phyloP scores from a whole-genome alignment of 257 asterid species.

The Nicotiana knightiana region DNA sequence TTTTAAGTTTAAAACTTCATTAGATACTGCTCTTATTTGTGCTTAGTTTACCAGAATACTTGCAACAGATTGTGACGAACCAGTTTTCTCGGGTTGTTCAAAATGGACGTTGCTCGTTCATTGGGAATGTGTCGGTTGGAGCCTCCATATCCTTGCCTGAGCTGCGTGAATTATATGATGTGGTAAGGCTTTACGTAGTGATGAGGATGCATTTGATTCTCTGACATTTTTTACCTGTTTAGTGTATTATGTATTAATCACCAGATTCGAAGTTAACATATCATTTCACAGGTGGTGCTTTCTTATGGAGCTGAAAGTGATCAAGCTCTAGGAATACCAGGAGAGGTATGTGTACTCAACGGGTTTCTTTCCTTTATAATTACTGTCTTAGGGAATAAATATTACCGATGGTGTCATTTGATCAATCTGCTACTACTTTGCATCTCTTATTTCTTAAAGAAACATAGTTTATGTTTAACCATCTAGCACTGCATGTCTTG shows the following conservation, averaged over 20 bases:
- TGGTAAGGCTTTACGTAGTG: slow-evolving; percentile 36
- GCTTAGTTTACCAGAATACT: slow-evolving; percentile 32
- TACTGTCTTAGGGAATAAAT: not conserved
- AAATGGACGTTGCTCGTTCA: slow-evolving; percentile 69
- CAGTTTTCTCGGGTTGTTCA: slow-evolving; percentile 78
- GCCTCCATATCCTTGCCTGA: slow-evolving; percentile 63
- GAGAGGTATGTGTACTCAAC: slow-evolving; percentile 54
- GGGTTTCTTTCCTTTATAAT: not conserved
- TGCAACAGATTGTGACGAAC: slow-evolving; percentile 73
- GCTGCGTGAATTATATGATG: slow-evolving; percentile 76
- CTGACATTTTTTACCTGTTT: not conserved
- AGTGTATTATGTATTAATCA: not conserved
- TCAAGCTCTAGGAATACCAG: slow-evolving; percentile 68
- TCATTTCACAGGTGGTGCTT: slow-evolving; percentile 66
- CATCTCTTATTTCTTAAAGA: not conserved
- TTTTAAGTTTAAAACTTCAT: not conserved
- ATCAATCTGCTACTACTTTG: not conserved
- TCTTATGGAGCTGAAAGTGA: slow-evolving; percentile 98
- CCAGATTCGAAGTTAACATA: not conserved
- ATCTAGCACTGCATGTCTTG: slow-evolving; percentile 7
- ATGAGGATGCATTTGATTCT: slow-evolving; percentile 5
- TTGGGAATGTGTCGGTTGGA: slow-evolving; percentile 84
- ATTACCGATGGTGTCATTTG: slow-evolving; percentile 2
- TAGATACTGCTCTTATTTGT: slow-evolving; percentile 23
- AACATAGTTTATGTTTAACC: not conserved